Base-by-base conservation (phyloP, 2,329 filamentous ascomycete species). In the Colletotrichum acutatum region DNA sequence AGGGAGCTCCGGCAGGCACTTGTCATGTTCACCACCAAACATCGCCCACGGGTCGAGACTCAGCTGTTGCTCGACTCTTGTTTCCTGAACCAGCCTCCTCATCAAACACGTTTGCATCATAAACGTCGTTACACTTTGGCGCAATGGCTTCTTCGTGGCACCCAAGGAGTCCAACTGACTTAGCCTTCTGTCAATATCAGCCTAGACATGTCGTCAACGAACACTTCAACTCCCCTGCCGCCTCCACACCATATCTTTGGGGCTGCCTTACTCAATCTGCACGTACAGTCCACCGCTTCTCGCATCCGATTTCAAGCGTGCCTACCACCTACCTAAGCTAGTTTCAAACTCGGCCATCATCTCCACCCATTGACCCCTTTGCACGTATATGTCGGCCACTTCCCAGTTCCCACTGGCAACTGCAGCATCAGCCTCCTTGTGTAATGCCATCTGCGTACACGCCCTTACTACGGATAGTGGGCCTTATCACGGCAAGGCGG, bases 311-410 rank as follows among this genome's bases (percentile, higher is more conserved):
- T 37, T 71, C 46, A 24, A 65, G 24, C 63, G 42, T 30, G 28
- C 34, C 54, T 58, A 22, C 42, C 7, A 42, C 37, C 37, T 42
- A 42, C 37, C 37, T 42, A n/a, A 49, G 42, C 19, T 49, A 24
- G 71, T 73, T 65, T 70, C 60, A 73, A 71, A 53, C 56, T 34
- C 37, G 60, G 22, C 54, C 67, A 54, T 60, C 30, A 28, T 66
- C 67, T 66, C 61, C 71, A 71, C 71, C 53, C 26, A 16, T 16
- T 22, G 32, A 70, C 66, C 46, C 71, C 56, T 71, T 71, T 32
- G 32, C 70, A 59, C 65, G 53, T 71, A 46, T 37, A 54, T 30
- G 32, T 53, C 53, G 53, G 28, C 8, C 34, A 49, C 53, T 59
- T 49, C 16, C 30, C 19, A 19, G 37, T 42, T 42, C 30, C 34